Conservation (phyloP, 2,329 filamentous ascomycete genomes). For the Colletotrichum musae region DNA sequence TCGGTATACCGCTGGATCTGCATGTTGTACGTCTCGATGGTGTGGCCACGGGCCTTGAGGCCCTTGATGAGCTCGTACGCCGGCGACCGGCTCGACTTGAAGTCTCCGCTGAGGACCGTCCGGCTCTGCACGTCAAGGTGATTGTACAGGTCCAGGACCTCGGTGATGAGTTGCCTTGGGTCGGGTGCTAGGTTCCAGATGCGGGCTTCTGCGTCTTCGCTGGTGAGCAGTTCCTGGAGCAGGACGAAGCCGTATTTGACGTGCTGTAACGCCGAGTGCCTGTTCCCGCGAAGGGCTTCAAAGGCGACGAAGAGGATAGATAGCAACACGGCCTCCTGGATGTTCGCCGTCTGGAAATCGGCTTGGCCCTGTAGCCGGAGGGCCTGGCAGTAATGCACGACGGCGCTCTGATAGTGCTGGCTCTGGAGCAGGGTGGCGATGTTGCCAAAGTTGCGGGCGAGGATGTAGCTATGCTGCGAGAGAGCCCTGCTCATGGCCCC, state of each 20-base stretch:
- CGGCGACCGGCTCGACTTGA: slow-evolving; percentile 24
- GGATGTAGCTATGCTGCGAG: slow-evolving; percentile 20
- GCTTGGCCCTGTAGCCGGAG: slow-evolving; percentile 57
- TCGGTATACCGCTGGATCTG: slow-evolving; percentile 37
- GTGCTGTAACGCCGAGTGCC: slow-evolving; percentile 57
- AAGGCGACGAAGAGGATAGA: slow-evolving; percentile 60
- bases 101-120: slow-evolving; percentile 30
- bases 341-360: slow-evolving; percentile 52
- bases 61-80: slow-evolving; percentile 31
- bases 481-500: slow-evolving; percentile 55
- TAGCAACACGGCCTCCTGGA: slow-evolving; percentile 56
- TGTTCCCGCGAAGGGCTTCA: slow-evolving; percentile 56
- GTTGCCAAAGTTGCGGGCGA: slow-evolving; percentile 26
- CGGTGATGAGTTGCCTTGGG: slow-evolving; percentile 34
- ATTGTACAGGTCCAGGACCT: slow-evolving; percentile 36
- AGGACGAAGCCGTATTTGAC: slow-evolving; percentile 54
- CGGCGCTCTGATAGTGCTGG: slow-evolving; percentile 54
- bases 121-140: slow-evolving; percentile 38
- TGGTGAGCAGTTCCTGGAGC: slow-evolving; percentile 30
- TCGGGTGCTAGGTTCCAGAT: slow-evolving; percentile 38
- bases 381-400: slow-evolving; percentile 58
- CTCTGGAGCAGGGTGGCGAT: slow-evolving; percentile 37
- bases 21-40: slow-evolving; percentile 38
- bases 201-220: slow-evolving; percentile 15
- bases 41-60: slow-evolving; percentile 31